A percentile compares a stretch with the other conserved stretches of the same genome.
phyloP scores from a whole-genome alignment of 2,329 filamentous ascomycete species.

The Exophiala sp. region DNA sequence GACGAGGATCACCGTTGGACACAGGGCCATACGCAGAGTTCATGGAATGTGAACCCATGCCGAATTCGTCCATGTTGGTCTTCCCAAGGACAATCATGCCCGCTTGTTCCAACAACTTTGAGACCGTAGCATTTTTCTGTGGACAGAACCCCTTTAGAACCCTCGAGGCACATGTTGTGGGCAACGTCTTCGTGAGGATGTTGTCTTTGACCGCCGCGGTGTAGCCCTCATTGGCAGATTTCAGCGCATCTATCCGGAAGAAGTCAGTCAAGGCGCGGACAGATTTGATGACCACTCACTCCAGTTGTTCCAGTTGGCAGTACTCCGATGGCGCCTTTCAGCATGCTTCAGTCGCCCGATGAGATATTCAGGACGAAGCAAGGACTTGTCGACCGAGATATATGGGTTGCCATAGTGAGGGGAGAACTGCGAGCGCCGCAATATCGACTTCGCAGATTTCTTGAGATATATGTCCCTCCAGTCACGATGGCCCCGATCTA shows the following conservation, averaged over 20 bases:
- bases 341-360: not conserved
- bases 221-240: slow-evolving; percentile 20
- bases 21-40: slow-evolving; percentile 64
- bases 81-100: slow-evolving; percentile 66
- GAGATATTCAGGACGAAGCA: not conserved
- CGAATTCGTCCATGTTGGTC: slow-evolving; percentile 92
- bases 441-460: not conserved
- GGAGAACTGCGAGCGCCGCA: slow-evolving; percentile 5
- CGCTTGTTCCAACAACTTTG: slow-evolving; percentile 57
- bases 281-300: not conserved
- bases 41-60: slow-evolving; percentile 80
- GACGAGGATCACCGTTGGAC: slow-evolving; percentile 10
- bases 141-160: slow-evolving; percentile 66
- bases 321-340: not conserved
- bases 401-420: slow-evolving; percentile 9
- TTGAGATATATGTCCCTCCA: slow-evolving; percentile 2
- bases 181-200: slow-evolving; percentile 58
- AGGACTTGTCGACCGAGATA: slow-evolving; percentile 1
- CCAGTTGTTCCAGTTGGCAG: not conserved
- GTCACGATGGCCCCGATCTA: slow-evolving; percentile 6
- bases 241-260: slow-evolving; percentile 9
- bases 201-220: slow-evolving; percentile 70
- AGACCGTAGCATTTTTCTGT: slow-evolving; percentile 77
- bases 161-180: slow-evolving; percentile 76
- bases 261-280: not conserved